Base-by-base conservation (phyloP, 2,329 filamentous ascomycete species). In the Rugonectria rugulosa region DNA sequence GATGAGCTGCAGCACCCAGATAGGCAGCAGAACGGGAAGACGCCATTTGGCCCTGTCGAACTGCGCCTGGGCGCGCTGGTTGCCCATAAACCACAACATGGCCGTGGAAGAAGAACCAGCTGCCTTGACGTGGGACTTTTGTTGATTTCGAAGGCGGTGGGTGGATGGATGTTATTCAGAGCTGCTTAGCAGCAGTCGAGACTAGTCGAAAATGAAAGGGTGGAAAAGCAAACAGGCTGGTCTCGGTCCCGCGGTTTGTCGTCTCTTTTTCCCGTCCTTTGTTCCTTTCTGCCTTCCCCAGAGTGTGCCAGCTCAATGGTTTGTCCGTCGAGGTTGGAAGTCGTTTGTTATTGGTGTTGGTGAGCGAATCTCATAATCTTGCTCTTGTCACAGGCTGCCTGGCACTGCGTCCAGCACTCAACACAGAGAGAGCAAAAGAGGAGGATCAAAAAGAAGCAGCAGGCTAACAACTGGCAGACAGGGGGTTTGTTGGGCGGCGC, bases 1-100 rank as follows among this genome's bases (percentile, higher is more conserved):
- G 3, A 69, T 62, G 4, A 81, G 67, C 66, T 86, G 82, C 5
- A 79, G 59, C 7, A 70, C 63, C 83, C 83, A 86, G 37, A 75
- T 73, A 6, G 81, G 81, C 2, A 80, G 57, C 21, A 86, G 69
- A 4, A 85, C 47, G 40, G 64, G 63, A 52, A 77, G 72, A 48
- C 76, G 75, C 83, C 83, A 86, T 67, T 74, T 73, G 14, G 83
- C 78, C 24, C 80, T 76, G 52, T 76, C 75, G 59, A 82, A 85
- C 55, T 82, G 78, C 23, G 79, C 79, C 59, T 84, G 79, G 29
- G 82, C 75, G 59, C 79, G 75, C 57, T 83, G 79, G 37, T 70
- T 75, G 41, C 73, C 76, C 66, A 76, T 73, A 19, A 61, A 23
- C 52, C 64, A 56, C 20, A 50, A 36, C 41, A 44, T 49, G 27